Conservation (phyloP, 2,329 filamentous ascomycete species). For the Aspergillus ibericus region DNA sequence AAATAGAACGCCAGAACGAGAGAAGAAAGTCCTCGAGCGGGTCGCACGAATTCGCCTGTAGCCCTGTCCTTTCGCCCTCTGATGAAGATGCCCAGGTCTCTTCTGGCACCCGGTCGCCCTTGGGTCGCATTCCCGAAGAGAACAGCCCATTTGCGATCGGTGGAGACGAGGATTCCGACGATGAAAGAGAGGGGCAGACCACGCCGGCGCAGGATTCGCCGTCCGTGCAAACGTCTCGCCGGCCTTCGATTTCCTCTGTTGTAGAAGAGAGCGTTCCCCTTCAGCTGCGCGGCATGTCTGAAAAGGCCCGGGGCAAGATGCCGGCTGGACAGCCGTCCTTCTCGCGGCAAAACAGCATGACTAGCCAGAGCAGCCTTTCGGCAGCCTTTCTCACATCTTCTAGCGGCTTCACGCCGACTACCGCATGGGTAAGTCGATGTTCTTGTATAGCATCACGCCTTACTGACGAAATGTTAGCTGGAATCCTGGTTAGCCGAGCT, state of each 20-base stretch:
- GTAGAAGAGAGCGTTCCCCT: conserved; percentile 77
- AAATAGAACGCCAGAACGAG: conserved; percentile 78
- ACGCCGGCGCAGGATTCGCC: conserved; percentile 60
- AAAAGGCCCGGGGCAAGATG: conserved; percentile 95
- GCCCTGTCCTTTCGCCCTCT: conserved; percentile 38
- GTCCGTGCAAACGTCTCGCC: conserved; percentile 57
- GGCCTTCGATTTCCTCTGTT: conserved; percentile 67
- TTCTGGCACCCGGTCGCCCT: conserved; percentile 56
- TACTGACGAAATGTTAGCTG: conserved; percentile 55
- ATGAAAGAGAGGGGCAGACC: conserved; percentile 59
- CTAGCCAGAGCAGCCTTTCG: conserved; percentile 70
- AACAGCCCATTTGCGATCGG: conserved; percentile 85
- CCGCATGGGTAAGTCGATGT: conserved; percentile 62
- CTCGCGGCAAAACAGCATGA: conserved; percentile 85
- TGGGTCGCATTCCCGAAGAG: conserved; percentile 73
- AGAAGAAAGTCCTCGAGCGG: conserved; percentile 62
- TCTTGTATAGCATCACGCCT: background rate
- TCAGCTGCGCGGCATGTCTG: conserved; percentile 89
- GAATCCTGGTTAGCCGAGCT: conserved; percentile 92
- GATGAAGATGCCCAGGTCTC: conserved; percentile 41
- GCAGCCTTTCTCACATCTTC: conserved; percentile 56
- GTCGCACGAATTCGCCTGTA: conserved; percentile 35
- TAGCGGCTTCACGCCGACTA: conserved; percentile 70
- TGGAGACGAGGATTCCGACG: conserved; percentile 68
- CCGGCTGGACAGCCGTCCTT: conserved; percentile 79